Evolutionary conservation across 2,329 filamentous ascomycete species (phyloP), one percentile per base, ranked within the genome.

Genomic region (Harringtonia lauricola): DNA sequence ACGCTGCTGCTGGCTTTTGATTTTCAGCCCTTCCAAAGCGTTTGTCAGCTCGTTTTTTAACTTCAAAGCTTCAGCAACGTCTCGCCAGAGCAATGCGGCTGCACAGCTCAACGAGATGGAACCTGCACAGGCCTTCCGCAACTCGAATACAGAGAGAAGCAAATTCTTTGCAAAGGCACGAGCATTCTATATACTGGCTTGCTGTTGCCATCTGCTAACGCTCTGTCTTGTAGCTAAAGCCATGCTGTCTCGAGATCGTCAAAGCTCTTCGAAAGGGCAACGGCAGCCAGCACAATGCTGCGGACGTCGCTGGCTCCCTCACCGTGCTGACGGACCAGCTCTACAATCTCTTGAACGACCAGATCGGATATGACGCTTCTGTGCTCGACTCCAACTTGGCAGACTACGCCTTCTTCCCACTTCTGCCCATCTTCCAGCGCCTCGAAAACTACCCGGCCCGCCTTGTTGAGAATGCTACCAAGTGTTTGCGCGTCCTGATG

Each of bases 321-420:
- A 57, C 65, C 22, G 57, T 63, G 8, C 64, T 74, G 22, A 66
- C 65, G 2, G 57, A 60, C 21, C 62, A 69, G 45, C 59, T 80
- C 3, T 60, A 68, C 26, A 49, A 51, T 19, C 59, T 74, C n/a
- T 60, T 80, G 5, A 56, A 67, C 36, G 56, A 58, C 28, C 71
- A 71, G 53, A 53, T 65, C 24, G 54, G 58, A 35, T 55, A 54
- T 21, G 68, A 76, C 49, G 59, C 66, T 3, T 58, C 65, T 2
- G 64, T 67, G 1, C 60, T 96, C 17, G 86, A 95, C 59, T 73
- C 81, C 42, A 90, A 88, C 59, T 67, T 96, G 17, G 87, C 89
- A 14, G 89, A 95, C 65, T 98, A 96, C 68, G 75, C 85, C 56
- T 96, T 96, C 67, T 95, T 95, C 49, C 92, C 92, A 0, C 68